Evolutionary conservation across 2,329 filamentous ascomycete species (phyloP).

Genomic region (Neurospora sp.): DNA sequence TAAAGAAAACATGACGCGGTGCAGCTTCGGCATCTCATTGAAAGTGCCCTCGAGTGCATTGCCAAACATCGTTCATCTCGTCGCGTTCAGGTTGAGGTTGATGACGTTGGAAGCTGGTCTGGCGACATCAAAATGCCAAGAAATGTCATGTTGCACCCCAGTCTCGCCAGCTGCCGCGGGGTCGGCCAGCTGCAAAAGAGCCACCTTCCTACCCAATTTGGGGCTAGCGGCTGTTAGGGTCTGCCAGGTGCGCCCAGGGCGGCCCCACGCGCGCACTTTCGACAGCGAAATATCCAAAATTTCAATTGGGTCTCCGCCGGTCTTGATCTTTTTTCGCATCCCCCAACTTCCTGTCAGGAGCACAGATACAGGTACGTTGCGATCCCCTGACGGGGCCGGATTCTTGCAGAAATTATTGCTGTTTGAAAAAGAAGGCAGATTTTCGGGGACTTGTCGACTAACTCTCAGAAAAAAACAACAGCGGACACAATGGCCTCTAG

Average conservation of each 20-base stretch:
- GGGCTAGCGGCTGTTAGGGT: conserved; percentile 18
- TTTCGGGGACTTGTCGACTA: conserved; percentile 1
- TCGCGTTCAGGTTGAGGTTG: neutral
- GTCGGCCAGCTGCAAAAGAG: conserved; percentile 7
- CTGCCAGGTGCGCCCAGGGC: conserved; percentile 6
- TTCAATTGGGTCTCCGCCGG: conserved; percentile 17
- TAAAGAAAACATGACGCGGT: neutral
- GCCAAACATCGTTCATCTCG: neutral
- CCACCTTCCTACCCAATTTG: neutral
- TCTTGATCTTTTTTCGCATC: conserved; percentile 16
- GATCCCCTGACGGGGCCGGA: too few relatives aligned
- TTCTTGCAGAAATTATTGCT: neutral
- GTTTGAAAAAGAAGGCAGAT: neutral
- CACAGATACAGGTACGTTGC: neutral
- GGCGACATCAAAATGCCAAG: neutral
- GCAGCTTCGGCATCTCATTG: neutral
- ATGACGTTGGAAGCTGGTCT: neutral
- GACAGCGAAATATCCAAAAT: conserved; percentile 19
- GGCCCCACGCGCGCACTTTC: conserved; percentile 18
- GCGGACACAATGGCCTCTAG: conserved; percentile 73
- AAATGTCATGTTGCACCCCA: neutral
- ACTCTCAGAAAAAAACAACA: conserved; percentile 9
- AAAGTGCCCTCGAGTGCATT: neutral
- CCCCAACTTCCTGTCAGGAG: conserved; percentile 18
- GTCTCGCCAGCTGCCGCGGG: neutral